These are phyloP conservation scores for Boletus coccyginus DNA, from an alignment of 768 basidiomycete species.

Conservation along the genomic window DNA sequence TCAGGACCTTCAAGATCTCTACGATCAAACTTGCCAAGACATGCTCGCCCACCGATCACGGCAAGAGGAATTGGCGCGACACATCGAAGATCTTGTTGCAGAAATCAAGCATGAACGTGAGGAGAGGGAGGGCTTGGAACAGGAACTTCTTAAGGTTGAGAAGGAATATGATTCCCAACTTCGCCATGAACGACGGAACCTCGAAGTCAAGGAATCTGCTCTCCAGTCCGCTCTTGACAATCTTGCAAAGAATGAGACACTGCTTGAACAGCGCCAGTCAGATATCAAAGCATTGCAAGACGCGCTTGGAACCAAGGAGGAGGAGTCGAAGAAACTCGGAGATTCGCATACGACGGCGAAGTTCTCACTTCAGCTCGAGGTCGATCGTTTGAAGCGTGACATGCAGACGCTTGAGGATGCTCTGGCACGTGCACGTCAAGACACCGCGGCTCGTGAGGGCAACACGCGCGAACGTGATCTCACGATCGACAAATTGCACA, in stretches of 20 bases:
- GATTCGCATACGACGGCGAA: slow-evolving; percentile 81
- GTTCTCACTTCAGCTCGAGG: slow-evolving; percentile 86
- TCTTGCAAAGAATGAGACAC: slow-evolving; percentile 57
- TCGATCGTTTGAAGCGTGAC: slow-evolving; percentile 84
- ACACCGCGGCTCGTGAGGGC: slow-evolving; percentile 64
- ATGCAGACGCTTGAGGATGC: slow-evolving; percentile 79
- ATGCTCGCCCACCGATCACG: slow-evolving; percentile 64
- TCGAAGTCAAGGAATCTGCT: slow-evolving; percentile 71
- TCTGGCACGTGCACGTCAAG: slow-evolving; percentile 63
- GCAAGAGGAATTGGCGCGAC: slow-evolving; percentile 74
- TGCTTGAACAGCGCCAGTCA: slow-evolving; percentile 67
- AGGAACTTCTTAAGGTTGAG: slow-evolving; percentile 55
- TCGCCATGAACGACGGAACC: slow-evolving; percentile 55
- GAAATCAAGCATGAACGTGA: slow-evolving; percentile 60
- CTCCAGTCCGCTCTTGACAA: slow-evolving; percentile 62
- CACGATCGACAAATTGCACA: slow-evolving; percentile 69
- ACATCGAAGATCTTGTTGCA: slow-evolving; percentile 68
- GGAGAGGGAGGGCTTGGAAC: slow-evolving; percentile 51
- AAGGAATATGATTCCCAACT: slow-evolving; percentile 61
- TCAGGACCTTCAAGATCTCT: slow-evolving; percentile 60
- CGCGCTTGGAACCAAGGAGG: slow-evolving; percentile 68
- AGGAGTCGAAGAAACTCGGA: slow-evolving; percentile 75
- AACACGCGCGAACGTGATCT: slow-evolving; percentile 68
- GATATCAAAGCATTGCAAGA: slow-evolving; percentile 74
- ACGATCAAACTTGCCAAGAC: slow-evolving; percentile 62